Base-by-base conservation (phyloP, 164 flowering plant species). In the Liquidambar formosana region DNA sequence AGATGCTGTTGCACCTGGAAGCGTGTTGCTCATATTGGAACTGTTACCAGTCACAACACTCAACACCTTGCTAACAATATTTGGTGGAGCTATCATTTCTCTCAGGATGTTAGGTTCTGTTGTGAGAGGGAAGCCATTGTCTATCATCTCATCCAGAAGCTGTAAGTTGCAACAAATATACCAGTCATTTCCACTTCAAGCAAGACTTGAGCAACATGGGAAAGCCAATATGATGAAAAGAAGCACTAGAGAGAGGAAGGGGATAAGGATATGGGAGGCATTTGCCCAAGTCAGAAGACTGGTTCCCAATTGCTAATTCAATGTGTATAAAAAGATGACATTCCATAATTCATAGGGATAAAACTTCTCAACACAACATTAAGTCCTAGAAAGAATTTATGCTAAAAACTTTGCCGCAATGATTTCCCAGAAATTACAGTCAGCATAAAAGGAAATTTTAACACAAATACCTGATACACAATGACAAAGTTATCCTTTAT, bases 61-160 rank as follows among this genome's bases (percentile, higher is more conserved):
- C 80, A 95, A 77, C 43, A 95, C 78, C 77, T 95, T 95, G 88
- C 89, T 91, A 65, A 95, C 96, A 67, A 93, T 77, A 70, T 85
- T 93, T 77, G 99, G 99, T 38, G 98, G 97, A 67, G 98, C 88
- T 69, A 95, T 95, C 97, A 95, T 95, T 72, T 95, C 97, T 67
- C 90, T 85, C 46, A 95, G 77, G 62, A 95, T 90, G 81, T 90
- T 95, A 49, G 89, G 91, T 79, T 95, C 99, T 66, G 98, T 95
- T 38, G 97, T 95, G 53, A 95, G 89, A 66, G 99, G 99, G 79
- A 93, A 91, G 59, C 99, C 99, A 76, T 95, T 95, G 85, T 93
- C 99, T 75, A 95, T 95, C 99, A 95, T 93, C 88, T 95, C 99
- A 80, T 95, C 99, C 67, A 95, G 82, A 75, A 95, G 92, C 99